Base-by-base conservation (phyloP, 1,284 basidiomycete genomes). In the Clitocybe nebularis region DNA sequence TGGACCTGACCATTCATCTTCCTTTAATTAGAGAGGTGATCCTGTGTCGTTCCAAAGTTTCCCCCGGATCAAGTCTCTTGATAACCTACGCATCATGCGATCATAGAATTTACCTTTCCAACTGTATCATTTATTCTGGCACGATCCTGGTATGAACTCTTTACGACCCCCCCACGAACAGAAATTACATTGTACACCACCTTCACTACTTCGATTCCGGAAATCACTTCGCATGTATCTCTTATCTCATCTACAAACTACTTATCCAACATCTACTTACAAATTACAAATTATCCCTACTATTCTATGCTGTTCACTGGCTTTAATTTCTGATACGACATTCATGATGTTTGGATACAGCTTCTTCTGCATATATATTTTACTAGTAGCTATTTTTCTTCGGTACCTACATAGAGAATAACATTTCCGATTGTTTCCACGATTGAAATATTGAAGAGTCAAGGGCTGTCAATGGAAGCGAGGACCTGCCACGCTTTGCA, bases 1-100 rank as follows among this genome's bases (percentile, higher is more conserved):
- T 33, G 28, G 30, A 42, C 37, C 29, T n/a, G n/a, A n/a, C n/a
- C n/a, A 43, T 40, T 34, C 23, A 19, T 39, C 16, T 41, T 46
- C 26, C 13, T 20, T 23, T 36, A 44, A 48, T 10, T 49, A 71
- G 68, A 60, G 66, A 48, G 61, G 61, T 21, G 59, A 64, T 46
- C 60, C 59, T 10, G 39, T 66, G 39, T 49, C 53, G 17, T 38
- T 32, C 35, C 41, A 25, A 8, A 33, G 24, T 8, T 53, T 47
- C 37, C 62, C 64, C 23, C 55, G 60, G 25, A 32, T 35, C n/a
- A 54, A 48, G 39, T 56, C 59, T 22, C 43, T 61, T n/a, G 47
- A 53, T 29, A 61, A 57, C 33, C 26, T 57, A 9, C 47, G 53
- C 17, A 21, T 35, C 21, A 59, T 60, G 56, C 55, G 55, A 37